phyloP scores from a whole-genome alignment of 441 rosid genomes.

The Arabidopsis lyrata region DNA sequence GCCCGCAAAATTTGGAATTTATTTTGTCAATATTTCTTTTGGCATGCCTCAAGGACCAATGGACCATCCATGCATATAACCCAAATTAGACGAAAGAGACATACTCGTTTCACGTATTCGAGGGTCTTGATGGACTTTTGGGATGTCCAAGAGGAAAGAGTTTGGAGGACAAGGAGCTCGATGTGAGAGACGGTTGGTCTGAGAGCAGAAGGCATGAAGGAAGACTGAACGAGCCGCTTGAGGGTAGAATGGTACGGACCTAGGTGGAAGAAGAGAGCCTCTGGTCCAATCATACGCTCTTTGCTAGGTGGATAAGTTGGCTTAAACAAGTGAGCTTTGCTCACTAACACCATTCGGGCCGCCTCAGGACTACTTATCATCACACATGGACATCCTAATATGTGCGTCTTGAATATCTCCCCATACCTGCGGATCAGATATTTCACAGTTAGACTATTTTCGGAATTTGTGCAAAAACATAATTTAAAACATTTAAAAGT shows the following conservation, averaged over 20 bases:
- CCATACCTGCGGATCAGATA: constrained; percentile 62
- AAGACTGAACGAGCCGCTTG: constrained; percentile 71
- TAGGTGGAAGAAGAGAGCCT: constrained; percentile 87
- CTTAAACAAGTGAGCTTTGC: constrained; percentile 74
- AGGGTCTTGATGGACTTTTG: constrained; percentile 64
- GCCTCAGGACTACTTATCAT: constrained; percentile 95
- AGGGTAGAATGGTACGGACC: constrained; percentile 78
- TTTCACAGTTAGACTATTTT: background rate
- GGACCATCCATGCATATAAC: constrained; percentile 33
- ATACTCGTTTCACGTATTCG: constrained; percentile 83
- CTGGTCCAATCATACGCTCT: constrained; percentile 86
- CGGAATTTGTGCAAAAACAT: background rate
- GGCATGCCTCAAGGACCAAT: constrained; percentile 19
- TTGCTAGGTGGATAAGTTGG: constrained; percentile 92
- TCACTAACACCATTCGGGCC: constrained; percentile 68
- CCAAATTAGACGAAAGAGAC: constrained; percentile 33
- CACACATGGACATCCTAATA: constrained; percentile 95
- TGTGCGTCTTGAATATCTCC: constrained; percentile 85
- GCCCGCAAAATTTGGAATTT: constrained; percentile 26
- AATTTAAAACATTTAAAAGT: background rate
- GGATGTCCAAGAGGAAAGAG: constrained; percentile 65
- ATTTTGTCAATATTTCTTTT: constrained; percentile 19
- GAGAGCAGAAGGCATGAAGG: constrained; percentile 76
- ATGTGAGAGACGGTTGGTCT: constrained; percentile 69
- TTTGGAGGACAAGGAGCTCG: constrained; percentile 63